Conservation (phyloP, 495 filamentous ascomycete genomes). For the Xylaria bambusicola region DNA sequence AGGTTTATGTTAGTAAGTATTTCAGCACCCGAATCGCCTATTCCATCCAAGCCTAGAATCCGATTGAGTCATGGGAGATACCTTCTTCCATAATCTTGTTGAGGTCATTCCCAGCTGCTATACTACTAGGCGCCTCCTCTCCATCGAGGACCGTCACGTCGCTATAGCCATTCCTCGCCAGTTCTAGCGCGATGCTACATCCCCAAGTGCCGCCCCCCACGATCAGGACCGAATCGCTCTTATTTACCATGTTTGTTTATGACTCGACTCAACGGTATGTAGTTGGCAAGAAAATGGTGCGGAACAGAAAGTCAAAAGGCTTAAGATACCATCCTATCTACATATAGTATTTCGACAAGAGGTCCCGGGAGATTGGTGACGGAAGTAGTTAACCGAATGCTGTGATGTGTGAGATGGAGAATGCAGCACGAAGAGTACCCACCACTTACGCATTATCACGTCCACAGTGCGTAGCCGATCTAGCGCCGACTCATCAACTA, state of each 20-base stretch:
- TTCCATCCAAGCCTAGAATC: neutral
- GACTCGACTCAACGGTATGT: neutral
- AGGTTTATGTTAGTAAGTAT: slow-evolving; percentile 7
- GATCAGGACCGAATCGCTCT: slow-evolving; percentile 26
- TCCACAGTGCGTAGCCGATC: too few relatives aligned
- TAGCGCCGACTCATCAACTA: too few relatives aligned
- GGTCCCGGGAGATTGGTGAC: too few relatives aligned
- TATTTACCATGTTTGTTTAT: neutral
- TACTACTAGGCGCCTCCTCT: slow-evolving; percentile 46
- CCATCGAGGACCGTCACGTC: slow-evolving; percentile 52
- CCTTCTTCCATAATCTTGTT: slow-evolving; percentile 61
- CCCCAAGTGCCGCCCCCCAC: slow-evolving; percentile 55
- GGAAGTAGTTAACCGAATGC: too few relatives aligned
- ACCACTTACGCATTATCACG: too few relatives aligned
- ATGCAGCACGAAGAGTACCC: too few relatives aligned
- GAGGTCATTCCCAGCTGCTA: slow-evolving; percentile 56
- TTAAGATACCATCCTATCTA: too few relatives aligned
- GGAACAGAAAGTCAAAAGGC: neutral
- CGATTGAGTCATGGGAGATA: slow-evolving; percentile 15
- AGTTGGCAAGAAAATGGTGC: neutral
- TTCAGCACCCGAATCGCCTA: slow-evolving; percentile 1
- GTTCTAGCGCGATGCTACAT: slow-evolving; percentile 53
- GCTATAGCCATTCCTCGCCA: slow-evolving; percentile 50
- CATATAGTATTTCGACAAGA: too few relatives aligned
- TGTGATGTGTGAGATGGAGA: too few relatives aligned